Conservation (phyloP, 768 basidiomycete genomes). For the Galerina marginata region DNA sequence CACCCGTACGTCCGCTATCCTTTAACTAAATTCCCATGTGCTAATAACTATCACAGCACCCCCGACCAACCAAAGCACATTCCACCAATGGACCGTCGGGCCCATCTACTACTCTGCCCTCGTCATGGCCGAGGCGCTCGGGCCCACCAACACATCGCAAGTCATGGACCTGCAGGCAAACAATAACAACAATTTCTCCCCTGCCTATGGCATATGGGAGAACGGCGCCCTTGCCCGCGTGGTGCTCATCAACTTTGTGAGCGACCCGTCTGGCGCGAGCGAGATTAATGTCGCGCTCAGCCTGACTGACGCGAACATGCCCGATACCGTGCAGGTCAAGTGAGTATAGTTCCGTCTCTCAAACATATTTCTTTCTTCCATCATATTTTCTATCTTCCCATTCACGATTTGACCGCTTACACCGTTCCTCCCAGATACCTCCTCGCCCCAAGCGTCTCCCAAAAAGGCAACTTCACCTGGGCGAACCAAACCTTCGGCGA, state of each 20-base stretch:
- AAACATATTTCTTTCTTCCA: background rate
- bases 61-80: slow-evolving; percentile 61
- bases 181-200: slow-evolving; percentile 56
- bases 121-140: slow-evolving; percentile 71
- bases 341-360: slow-evolving; percentile 31
- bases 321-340: slow-evolving; percentile 61
- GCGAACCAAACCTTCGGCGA: slow-evolving; percentile 67
- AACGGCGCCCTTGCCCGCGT: slow-evolving; percentile 63
- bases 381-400: background rate
- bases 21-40: slow-evolving; percentile 15
- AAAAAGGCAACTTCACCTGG: slow-evolving; percentile 67
- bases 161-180: slow-evolving; percentile 69
- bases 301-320: slow-evolving; percentile 46
- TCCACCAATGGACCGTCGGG: slow-evolving; percentile 77
- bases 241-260: slow-evolving; percentile 75
- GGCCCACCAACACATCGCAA: slow-evolving; percentile 62
- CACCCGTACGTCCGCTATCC: slow-evolving; percentile 41
- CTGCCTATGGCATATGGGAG: slow-evolving; percentile 79
- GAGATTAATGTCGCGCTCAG: slow-evolving; percentile 58
- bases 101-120: slow-evolving; percentile 79
- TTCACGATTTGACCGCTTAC: background rate
- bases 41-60: slow-evolving; percentile 39
- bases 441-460: slow-evolving; percentile 49
- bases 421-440: slow-evolving; percentile 51
- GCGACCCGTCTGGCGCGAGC: slow-evolving; percentile 62